Percentiles rank a stretch among this genome's conserved stretches.
phyloP scores from a whole-genome alignment of 768 basidiomycete genomes.

The Heimioporus sp. region DNA sequence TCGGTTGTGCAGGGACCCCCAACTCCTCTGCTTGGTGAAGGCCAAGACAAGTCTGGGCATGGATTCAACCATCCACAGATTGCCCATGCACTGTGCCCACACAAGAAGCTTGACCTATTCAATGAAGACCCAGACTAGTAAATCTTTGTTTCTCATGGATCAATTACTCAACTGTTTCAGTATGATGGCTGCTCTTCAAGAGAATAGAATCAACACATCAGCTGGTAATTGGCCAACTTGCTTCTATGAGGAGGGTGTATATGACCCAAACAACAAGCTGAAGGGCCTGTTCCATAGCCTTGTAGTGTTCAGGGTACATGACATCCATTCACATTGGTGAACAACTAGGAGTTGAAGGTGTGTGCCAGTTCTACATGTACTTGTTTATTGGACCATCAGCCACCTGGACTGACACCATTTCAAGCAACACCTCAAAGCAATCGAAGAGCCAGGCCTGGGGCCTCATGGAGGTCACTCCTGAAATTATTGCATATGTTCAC shows the following conservation, averaged over 20 bases:
- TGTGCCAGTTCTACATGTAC: not conserved
- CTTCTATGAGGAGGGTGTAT: not conserved
- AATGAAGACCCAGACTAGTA: slow-evolving; percentile 1
- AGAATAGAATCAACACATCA: not conserved
- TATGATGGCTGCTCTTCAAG: not conserved
- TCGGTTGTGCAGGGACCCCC: not conserved
- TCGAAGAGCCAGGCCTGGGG: not conserved
- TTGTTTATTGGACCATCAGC: not conserved
- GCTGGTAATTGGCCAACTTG: not conserved
- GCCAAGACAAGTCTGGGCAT: not conserved
- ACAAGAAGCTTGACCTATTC: not conserved
- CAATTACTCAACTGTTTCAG: not conserved
- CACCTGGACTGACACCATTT: not conserved
- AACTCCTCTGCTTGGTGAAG: not conserved
- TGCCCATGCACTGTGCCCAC: not conserved
- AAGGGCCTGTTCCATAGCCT: not conserved
- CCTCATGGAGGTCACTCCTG: not conserved
- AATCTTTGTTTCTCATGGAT: not conserved
- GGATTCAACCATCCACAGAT: slow-evolving; percentile 2
- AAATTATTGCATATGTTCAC: not conserved
- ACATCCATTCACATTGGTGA: not conserved
- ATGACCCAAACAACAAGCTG: not conserved
- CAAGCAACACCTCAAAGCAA: not conserved
- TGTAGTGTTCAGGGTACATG: not conserved
- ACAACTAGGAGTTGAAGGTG: no score